Evolutionary conservation across 805 yeast genomes (phyloP).

Genomic region (Suhomyces faveliae): DNA sequence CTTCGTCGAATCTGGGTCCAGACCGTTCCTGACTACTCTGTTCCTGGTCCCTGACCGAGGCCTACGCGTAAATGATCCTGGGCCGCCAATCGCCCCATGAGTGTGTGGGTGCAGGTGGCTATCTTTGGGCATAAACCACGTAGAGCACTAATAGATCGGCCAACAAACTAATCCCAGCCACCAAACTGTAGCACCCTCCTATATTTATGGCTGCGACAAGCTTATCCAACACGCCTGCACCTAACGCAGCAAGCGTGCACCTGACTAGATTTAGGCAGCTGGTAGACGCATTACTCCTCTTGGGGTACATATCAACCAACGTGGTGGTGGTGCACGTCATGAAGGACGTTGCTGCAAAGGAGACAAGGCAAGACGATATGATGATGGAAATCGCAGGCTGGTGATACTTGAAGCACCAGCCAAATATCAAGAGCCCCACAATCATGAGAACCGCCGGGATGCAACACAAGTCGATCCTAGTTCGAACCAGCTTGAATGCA

Average conservation of each 20-base stretch:
- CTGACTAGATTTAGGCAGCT: slow-evolving; percentile 70
- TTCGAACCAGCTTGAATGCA: slow-evolving; percentile 52
- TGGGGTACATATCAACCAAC: slow-evolving; percentile 71
- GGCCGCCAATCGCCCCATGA: no score
- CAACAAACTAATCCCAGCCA: slow-evolving; percentile 49
- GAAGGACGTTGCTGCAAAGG: slow-evolving; percentile 55
- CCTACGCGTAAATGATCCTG: no score
- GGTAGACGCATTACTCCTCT: slow-evolving; percentile 66
- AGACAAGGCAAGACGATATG: slow-evolving; percentile 54
- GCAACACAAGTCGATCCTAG: slow-evolving; percentile 47
- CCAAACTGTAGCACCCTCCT: slow-evolving; percentile 78
- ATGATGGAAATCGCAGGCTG: slow-evolving; percentile 54
- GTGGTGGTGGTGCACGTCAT: slow-evolving; percentile 60
- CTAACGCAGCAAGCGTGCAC: slow-evolving; percentile 67
- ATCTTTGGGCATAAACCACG: background rate
- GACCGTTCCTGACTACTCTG: background rate
- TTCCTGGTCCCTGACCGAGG: background rate
- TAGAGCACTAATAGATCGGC: slow-evolving; percentile 1
- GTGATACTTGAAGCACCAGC: slow-evolving; percentile 64
- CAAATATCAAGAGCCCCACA: slow-evolving; percentile 53
- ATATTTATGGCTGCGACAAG: slow-evolving; percentile 57
- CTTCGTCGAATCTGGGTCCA: background rate
- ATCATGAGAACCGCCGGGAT: slow-evolving; percentile 42
- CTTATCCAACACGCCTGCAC: slow-evolving; percentile 60
- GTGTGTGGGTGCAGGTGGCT: background rate